Evolutionary conservation across 139 green algal species (phyloP), one percentile per base, ranked within the genome.

Genomic region (Astrephomene gubernaculifera): DNA sequence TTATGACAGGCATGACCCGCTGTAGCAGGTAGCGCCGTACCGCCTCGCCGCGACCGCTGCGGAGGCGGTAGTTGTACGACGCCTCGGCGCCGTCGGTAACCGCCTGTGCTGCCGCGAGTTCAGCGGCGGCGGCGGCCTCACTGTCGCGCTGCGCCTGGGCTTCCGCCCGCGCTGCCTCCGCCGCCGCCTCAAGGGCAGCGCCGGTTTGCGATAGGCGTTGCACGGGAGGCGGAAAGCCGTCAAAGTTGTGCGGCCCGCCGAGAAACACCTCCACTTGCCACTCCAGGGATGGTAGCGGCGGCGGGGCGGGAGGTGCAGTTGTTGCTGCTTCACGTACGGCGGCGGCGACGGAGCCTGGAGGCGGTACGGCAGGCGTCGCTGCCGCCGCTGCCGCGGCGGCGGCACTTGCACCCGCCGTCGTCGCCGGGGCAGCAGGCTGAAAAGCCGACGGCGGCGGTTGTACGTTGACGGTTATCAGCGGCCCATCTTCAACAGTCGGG

Each of bases 191-290:
- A 14, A 31, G 31, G 29, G 9, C 39, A 9, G 33, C 2, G 38
- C 27, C 35, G 4, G 65, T 22, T 4, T 17, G 25, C 33, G 36
- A 41, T 10, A 17, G 36, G 4, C 25, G 54, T 17, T 25, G 71
- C 29, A 29, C 22, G 19, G 43, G 43, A 9, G 71, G 71, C n/a
- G 44, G 71, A 19, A 63, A 79, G 71, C 44, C 44, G n/a, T 79
- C 68, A 44, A 69, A n/a, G 60, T 92, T 90, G 74, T 87, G 89
- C 4, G 86, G 85, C 25, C 60, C 41, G 2, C 86, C 89, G 17
- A 92, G 43, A 7, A 84, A 43, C 0, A 31, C 73, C n/a, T 45
- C 41, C 69, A 92, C 68, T n/a, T 65, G 22, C n/a, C 69, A 44
- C 79, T 92, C 83, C 43, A 89, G 41, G n/a, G 35, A 36, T 21